Conservation (phyloP, 2,329 filamentous ascomycete species). For the Neofusicoccum sp. region DNA sequence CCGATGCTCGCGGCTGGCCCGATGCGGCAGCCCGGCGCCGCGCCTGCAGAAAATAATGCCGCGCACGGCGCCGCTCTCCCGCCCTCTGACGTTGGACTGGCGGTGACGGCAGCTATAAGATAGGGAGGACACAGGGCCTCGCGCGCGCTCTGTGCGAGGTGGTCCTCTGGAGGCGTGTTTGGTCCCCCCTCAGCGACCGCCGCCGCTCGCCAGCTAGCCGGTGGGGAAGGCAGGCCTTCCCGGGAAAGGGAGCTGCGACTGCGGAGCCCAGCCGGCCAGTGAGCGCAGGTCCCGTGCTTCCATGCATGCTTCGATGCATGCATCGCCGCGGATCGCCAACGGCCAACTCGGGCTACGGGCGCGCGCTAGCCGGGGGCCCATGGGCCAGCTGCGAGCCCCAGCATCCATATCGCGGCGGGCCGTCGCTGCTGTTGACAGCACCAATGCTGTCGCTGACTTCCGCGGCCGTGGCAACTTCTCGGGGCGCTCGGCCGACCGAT, state of each 20-base stretch:
- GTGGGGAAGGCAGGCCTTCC: neutral
- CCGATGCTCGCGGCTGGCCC: neutral
- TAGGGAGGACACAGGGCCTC: slow-evolving; percentile 7
- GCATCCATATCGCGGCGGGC: slow-evolving; percentile 10
- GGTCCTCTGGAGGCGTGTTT: slow-evolving; percentile 1
- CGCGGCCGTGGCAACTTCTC: neutral
- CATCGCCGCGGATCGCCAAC: slow-evolving; percentile 1
- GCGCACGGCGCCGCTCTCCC: neutral
- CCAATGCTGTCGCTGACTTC: neutral
- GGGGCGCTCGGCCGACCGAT: slow-evolving; percentile 9
- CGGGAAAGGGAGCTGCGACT: slow-evolving; percentile 6
- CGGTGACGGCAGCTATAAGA: slow-evolving; percentile 2
- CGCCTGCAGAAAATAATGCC: slow-evolving; percentile 1
- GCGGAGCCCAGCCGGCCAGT: slow-evolving; percentile 6
- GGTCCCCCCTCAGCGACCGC: neutral
- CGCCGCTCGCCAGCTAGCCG: slow-evolving; percentile 2
- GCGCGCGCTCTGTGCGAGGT: slow-evolving; percentile 12
- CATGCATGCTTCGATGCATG: slow-evolving; percentile 18
- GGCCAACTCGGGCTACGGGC: slow-evolving; percentile 6
- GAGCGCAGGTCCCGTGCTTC: neutral
- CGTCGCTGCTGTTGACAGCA: slow-evolving; percentile 13
- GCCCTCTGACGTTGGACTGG: slow-evolving; percentile 14
- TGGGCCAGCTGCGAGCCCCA: neutral
- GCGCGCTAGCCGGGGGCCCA: neutral
- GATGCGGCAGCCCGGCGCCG: slow-evolving; percentile 6